phyloP scores from a whole-genome alignment of 2,329 filamentous ascomycete genomes.

The Orbilia oligospora region DNA sequence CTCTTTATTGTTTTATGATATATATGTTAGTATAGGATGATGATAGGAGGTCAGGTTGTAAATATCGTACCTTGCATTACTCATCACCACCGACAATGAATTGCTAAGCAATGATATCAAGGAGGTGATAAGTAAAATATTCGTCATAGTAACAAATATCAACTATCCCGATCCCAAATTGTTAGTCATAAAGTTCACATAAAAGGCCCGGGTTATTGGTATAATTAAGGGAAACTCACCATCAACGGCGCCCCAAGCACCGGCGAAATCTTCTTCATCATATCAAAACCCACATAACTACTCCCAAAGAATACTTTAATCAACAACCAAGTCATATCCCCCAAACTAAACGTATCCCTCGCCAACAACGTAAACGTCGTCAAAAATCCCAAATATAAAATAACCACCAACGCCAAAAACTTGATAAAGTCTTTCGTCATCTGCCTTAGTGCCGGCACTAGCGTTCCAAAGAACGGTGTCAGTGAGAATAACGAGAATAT shows the following conservation, averaged over 20 bases:
- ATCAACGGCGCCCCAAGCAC: slow-evolving; percentile 71
- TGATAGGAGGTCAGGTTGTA: slow-evolving; percentile 66
- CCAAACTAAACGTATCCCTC: slow-evolving; percentile 76
- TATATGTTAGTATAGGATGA: slow-evolving; percentile 69
- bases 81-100: slow-evolving; percentile 74
- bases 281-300: slow-evolving; percentile 78
- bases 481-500: slow-evolving; percentile 89
- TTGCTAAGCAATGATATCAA: slow-evolving; percentile 84
- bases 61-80: slow-evolving; percentile 68
- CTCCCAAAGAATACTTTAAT: slow-evolving; percentile 87
- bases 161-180: slow-evolving; percentile 67
- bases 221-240: slow-evolving; percentile 65
- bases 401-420: slow-evolving; percentile 74
- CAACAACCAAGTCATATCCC: slow-evolving; percentile 80
- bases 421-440: slow-evolving; percentile 95
- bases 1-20: slow-evolving; percentile 65
- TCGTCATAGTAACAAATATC: slow-evolving; percentile 82
- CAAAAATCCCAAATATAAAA: slow-evolving; percentile 87
- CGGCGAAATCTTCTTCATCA: slow-evolving; percentile 68
- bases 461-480: slow-evolving; percentile 89
- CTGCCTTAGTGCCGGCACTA: slow-evolving; percentile 90
- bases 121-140: slow-evolving; percentile 83
- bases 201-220: too few relatives aligned
- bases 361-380: slow-evolving; percentile 87
- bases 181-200: slow-evolving; percentile 8